Percentiles rank a stretch among this genome's conserved stretches.
These are phyloP conservation scores for Nicotiana tabacum DNA, from an alignment of 257 asterid species.

Conservation along the genomic window DNA sequence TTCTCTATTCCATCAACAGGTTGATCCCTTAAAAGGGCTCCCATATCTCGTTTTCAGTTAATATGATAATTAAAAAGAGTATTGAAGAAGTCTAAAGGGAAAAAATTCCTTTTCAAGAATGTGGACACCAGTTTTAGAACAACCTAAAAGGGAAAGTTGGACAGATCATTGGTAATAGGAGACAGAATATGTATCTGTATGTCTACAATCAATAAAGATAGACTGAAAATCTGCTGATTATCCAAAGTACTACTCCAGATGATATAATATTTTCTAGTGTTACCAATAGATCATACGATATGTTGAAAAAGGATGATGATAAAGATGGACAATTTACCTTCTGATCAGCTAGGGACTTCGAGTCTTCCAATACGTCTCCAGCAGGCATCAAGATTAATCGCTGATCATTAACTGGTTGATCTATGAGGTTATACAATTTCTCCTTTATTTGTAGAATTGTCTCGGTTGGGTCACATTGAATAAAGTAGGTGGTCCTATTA, in stretches of 20 bases:
- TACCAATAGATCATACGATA: not conserved
- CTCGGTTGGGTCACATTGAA: constrained; percentile 87
- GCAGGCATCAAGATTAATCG: constrained; percentile 53
- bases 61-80: not conserved
- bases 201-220: not conserved
- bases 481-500: constrained; percentile 75
- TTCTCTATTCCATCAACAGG: not conserved
- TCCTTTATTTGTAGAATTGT: constrained; percentile 67
- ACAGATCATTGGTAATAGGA: not conserved
- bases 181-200: not conserved
- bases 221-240: constrained; percentile 1
- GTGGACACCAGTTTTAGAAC: not conserved
- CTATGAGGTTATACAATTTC: constrained; percentile 75
- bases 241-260: not conserved
- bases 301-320: not conserved
- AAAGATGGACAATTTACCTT: constrained; percentile 38
- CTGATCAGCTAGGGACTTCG: constrained; percentile 83
- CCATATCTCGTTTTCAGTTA: not conserved
- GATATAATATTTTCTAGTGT: not conserved
- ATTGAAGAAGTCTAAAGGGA: not conserved
- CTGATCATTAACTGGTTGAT: constrained; percentile 68
- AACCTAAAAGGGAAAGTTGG: not conserved
- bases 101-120: not conserved
- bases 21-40: not conserved
- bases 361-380: constrained; percentile 65